Conservation (phyloP, 169 alveolate genomes). For the Cystoisospora suis region DNA sequence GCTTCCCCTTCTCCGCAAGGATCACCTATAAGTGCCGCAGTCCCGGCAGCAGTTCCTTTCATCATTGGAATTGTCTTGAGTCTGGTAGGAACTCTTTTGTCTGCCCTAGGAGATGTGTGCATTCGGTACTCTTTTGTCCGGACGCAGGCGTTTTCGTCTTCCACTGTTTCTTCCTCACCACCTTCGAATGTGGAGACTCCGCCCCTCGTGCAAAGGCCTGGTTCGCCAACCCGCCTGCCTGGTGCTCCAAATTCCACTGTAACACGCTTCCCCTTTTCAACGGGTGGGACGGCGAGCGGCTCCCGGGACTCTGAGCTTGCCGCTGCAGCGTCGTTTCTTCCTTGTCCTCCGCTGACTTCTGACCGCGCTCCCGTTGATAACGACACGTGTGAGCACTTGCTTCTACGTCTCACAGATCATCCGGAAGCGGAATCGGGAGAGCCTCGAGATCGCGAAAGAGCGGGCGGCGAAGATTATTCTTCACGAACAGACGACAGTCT, state of each 20-base stretch:
- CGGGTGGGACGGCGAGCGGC: neutral
- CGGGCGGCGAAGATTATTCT: no score
- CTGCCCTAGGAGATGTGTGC: conserved; percentile 30
- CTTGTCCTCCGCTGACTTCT: neutral
- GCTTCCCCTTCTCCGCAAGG: no score
- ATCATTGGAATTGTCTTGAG: neutral
- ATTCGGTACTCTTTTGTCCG: conserved; percentile 13
- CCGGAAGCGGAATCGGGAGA: neutral
- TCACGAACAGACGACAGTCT: no score
- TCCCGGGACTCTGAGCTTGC: neutral
- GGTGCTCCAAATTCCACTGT: no score
- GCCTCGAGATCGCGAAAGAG: neutral
- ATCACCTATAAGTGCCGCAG: no score
- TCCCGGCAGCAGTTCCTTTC: neutral
- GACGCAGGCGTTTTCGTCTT: neutral
- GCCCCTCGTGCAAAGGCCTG: neutral
- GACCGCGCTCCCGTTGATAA: no score
- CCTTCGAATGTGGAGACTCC: no score
- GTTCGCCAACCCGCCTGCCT: neutral
- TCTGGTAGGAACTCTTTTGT: neutral
- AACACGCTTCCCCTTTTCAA: neutral
- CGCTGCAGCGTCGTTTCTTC: neutral
- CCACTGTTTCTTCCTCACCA: neutral
- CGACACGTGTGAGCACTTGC: neutral
- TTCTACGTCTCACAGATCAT: neutral